Evolutionary conservation across 805 yeast genomes (phyloP).

Genomic region (Torulaspora franciscae): DNA sequence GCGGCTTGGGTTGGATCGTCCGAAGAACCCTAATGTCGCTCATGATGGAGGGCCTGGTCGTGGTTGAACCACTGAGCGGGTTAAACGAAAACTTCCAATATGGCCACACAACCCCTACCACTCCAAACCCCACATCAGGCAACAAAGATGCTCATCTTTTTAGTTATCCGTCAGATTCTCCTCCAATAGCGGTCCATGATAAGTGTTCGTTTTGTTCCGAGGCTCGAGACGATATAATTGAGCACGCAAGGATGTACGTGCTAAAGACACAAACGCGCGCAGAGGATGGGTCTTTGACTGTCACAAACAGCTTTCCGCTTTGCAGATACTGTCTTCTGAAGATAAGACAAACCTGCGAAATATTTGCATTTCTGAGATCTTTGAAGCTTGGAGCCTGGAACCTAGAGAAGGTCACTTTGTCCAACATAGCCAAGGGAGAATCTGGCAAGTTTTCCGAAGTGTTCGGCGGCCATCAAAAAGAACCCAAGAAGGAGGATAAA

Average conservation of each 20-base stretch:
- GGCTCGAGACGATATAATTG: conserved; percentile 58
- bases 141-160: conserved; percentile 38
- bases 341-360: conserved; percentile 76
- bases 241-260: conserved; percentile 72
- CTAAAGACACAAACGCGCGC: conserved; percentile 45
- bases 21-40: conserved; percentile 58
- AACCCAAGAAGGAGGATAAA: conserved; percentile 20
- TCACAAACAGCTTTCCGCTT: conserved; percentile 51
- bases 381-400: conserved; percentile 58
- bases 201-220: conserved; percentile 88
- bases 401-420: conserved; percentile 39
- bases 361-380: conserved; percentile 69
- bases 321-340: conserved; percentile 79
- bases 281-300: conserved; percentile 29
- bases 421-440: conserved; percentile 18
- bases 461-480: conserved; percentile 1
- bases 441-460: conserved; percentile 17
- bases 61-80: conserved; percentile 82
- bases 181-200: conserved; percentile 68
- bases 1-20: conserved; percentile 58
- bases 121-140: conserved; percentile 3
- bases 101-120: conserved; percentile 18
- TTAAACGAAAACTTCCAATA: conserved; percentile 67
- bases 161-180: conserved; percentile 44
- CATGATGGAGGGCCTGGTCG: conserved; percentile 73